Conservation (phyloP, 1,139 yeast genomes). For the Zygoascus meyerae region DNA sequence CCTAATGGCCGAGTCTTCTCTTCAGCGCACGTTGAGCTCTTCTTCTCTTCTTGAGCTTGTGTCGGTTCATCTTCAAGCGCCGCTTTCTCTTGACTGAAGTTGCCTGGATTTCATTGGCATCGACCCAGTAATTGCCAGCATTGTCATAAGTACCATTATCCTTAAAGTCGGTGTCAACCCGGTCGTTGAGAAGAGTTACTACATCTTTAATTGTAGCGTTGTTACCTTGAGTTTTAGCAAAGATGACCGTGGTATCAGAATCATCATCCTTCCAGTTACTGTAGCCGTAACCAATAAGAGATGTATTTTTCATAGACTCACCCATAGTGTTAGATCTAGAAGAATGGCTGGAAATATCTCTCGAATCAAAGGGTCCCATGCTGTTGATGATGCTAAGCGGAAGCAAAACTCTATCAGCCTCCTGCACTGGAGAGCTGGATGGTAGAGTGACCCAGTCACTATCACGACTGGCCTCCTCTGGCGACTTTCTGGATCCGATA, state of each 20-base stretch:
- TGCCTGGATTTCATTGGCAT: slow-evolving; percentile 15
- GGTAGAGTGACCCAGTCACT: slow-evolving; percentile 11
- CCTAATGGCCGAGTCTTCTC: slow-evolving; percentile 28
- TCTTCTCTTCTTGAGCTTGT: slow-evolving; percentile 42
- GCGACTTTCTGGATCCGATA: slow-evolving; percentile 7
- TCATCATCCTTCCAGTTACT: slow-evolving; percentile 11
- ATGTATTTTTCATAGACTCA: background rate
- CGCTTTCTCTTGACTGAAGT: slow-evolving; percentile 42
- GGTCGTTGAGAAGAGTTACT: slow-evolving; percentile 14
- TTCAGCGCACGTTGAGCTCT: slow-evolving; percentile 39
- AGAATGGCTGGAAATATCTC: background rate
- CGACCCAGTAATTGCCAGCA: background rate
- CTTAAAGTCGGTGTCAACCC: slow-evolving; percentile 14
- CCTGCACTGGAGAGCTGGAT: slow-evolving; percentile 9
- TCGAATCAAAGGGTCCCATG: slow-evolving; percentile 12
- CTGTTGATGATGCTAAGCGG: slow-evolving; percentile 9
- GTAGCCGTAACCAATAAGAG: slow-evolving; percentile 10
- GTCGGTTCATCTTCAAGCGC: slow-evolving; percentile 43
- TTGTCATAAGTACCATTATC: slow-evolving; percentile 12
- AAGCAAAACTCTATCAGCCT: slow-evolving; percentile 9
- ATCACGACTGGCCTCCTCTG: slow-evolving; percentile 5
- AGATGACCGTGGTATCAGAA: slow-evolving; percentile 15
- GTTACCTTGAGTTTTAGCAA: slow-evolving; percentile 16
- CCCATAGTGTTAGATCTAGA: background rate
- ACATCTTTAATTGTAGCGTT: slow-evolving; percentile 17